phyloP scores from a whole-genome alignment of 1,139 yeast species.

The Debaryomyces psychrophilus region DNA sequence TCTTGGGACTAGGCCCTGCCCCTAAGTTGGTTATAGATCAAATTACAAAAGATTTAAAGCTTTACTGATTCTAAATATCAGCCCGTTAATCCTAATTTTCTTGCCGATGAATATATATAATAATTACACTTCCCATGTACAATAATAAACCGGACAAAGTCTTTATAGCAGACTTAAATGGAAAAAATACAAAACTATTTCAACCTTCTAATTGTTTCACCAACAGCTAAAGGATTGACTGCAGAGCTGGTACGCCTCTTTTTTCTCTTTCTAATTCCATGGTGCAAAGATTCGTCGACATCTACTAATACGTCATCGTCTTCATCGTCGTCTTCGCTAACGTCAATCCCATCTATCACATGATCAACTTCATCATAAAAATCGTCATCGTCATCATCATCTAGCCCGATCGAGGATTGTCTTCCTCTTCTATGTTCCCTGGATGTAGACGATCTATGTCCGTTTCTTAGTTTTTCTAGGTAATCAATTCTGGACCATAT shows the following conservation, averaged over 20 bases:
- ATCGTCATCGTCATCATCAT: constrained; percentile 54
- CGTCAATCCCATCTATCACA: constrained; percentile 43
- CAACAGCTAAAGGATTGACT: constrained; percentile 44
- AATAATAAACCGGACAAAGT: not conserved
- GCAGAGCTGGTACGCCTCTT: constrained; percentile 50
- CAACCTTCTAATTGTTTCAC: constrained; percentile 14
- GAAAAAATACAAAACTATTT: constrained; percentile 7
- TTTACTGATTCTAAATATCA: constrained; percentile 50
- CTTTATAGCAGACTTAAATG: not conserved
- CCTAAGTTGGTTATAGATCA: constrained; percentile 82
- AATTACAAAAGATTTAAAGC: constrained; percentile 75
- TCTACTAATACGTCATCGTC: constrained; percentile 45
- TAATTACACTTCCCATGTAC: not conserved
- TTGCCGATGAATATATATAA: not conserved
- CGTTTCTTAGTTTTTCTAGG: constrained; percentile 51
- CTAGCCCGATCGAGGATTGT: constrained; percentile 47
- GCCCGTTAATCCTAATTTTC: not conserved
- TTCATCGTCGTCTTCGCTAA: constrained; percentile 38
- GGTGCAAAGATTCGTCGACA: constrained; percentile 37
- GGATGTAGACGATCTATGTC: constrained; percentile 39
- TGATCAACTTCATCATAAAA: constrained; percentile 43
- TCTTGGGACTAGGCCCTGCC: constrained; percentile 94
- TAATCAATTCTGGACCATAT: constrained; percentile 65
- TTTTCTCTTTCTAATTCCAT: constrained; percentile 30
- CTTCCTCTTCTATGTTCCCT: constrained; percentile 39